Conservation (phyloP, 352 stramenopile genomes). For the Globisporangium ultimum region DNA sequence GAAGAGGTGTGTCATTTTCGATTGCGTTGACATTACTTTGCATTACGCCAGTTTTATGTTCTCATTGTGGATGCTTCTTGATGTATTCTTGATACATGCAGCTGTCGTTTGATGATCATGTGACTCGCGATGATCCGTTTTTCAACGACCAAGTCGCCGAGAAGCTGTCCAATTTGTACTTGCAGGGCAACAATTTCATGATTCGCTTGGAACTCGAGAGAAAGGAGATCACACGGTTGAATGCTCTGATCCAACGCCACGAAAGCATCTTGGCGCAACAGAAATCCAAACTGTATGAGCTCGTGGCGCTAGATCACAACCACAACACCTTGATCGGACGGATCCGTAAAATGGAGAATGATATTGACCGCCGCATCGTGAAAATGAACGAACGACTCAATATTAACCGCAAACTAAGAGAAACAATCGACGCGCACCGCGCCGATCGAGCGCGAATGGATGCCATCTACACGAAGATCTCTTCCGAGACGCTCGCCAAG, state of each 20-base stretch:
- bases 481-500: conserved; percentile 56
- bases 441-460: conserved; percentile 72
- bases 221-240: conserved; percentile 66
- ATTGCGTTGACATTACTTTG: not conserved
- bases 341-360: conserved; percentile 79
- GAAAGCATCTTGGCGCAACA: conserved; percentile 58
- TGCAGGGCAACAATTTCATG: conserved; percentile 84
- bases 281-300: conserved; percentile 72
- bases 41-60: no score
- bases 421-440: conserved; percentile 63
- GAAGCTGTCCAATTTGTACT: conserved; percentile 73
- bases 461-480: conserved; percentile 71
- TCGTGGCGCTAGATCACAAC: conserved; percentile 69
- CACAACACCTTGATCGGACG: conserved; percentile 53
- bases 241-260: conserved; percentile 63
- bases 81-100: conserved; percentile 12
- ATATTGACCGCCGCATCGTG: conserved; percentile 77
- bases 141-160: conserved; percentile 72
- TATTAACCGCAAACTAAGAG: conserved; percentile 56
- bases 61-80: not conserved
- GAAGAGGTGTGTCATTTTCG: conserved; percentile 43
- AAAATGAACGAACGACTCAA: conserved; percentile 83
- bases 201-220: conserved; percentile 71
- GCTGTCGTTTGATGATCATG: conserved; percentile 75
- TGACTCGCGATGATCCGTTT: conserved; percentile 64